phyloP scores from a whole-genome alignment of 2,329 filamentous ascomycete species.

The Macroventuria anomochaeta region DNA sequence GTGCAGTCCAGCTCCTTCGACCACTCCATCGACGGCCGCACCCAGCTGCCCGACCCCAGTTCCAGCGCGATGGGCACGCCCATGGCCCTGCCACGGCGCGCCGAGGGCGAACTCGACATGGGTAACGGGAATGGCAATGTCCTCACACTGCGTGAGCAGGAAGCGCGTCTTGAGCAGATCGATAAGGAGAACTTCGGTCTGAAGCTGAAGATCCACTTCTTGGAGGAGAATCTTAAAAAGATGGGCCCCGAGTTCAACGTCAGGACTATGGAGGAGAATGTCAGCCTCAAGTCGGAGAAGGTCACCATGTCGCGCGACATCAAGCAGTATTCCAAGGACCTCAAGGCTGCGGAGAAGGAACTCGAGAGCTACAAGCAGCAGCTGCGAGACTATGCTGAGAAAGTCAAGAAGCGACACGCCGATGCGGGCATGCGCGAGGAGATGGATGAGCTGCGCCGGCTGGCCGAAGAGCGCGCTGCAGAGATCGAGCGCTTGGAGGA shows the following conservation, averaged over 20 bases:
- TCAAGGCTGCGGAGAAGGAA: conserved; percentile 82
- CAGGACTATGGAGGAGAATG: conserved; percentile 89
- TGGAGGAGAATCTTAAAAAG: conserved; percentile 88
- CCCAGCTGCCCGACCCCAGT: conserved; percentile 76
- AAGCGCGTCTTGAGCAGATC: conserved; percentile 90
- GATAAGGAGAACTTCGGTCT: conserved; percentile 82
- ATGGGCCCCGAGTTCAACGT: conserved; percentile 89
- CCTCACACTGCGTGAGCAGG: conserved; percentile 90
- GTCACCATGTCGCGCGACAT: conserved; percentile 89
- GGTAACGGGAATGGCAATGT: conserved; percentile 89
- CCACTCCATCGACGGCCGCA: conserved; percentile 66
- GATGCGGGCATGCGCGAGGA: conserved; percentile 73
- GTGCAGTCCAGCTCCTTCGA: conserved; percentile 56
- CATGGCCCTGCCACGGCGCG: conserved; percentile 70
- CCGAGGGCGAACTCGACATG: conserved; percentile 63
- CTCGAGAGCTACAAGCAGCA: conserved; percentile 84
- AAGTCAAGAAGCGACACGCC: conserved; percentile 75
- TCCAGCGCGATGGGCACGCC: conserved; percentile 86
- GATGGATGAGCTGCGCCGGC: conserved; percentile 56
- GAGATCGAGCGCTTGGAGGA: conserved; percentile 46
- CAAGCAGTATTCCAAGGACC: conserved; percentile 81
- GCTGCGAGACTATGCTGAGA: conserved; percentile 81
- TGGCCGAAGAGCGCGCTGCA: conserved; percentile 53
- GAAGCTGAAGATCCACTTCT: conserved; percentile 73
- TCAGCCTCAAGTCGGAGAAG: conserved; percentile 91